Conservation (phyloP, 108 stramenopile species). For the Skeletonema potamos region DNA sequence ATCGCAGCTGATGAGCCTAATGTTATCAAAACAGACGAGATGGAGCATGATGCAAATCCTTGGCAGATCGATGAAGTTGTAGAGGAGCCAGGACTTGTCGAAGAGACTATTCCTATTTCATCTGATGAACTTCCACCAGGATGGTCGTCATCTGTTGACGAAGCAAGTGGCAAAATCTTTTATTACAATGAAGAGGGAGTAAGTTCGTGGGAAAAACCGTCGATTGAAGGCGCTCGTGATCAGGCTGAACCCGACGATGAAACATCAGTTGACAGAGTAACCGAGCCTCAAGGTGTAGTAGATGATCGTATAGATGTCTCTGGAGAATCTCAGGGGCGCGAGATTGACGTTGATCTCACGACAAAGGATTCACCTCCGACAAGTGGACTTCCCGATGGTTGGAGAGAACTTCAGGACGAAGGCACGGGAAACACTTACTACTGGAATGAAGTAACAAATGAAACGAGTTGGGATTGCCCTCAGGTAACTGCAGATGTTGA, state of each 20-base stretch:
- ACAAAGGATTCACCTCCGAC: neutral
- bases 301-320: neutral
- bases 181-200: conserved; percentile 47
- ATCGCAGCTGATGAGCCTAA: no score
- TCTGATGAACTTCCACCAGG: conserved; percentile 29
- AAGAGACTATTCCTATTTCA: neutral
- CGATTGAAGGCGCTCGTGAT: neutral
- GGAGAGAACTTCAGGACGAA: conserved; percentile 67
- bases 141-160: conserved; percentile 30
- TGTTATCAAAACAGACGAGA: neutral
- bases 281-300: neutral
- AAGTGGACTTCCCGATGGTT: conserved; percentile 51
- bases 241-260: neutral
- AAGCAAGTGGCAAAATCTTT: conserved; percentile 22
- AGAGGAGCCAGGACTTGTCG: neutral
- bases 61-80: neutral
- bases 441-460: conserved; percentile 78
- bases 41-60: neutral
- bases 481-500: conserved; percentile 2
- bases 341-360: neutral
- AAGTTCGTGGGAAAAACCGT: neutral
- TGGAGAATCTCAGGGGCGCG: neutral
- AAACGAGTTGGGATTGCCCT: conserved; percentile 82
- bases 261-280: neutral
- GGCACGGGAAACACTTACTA: conserved; percentile 68